Percentiles rank a stretch among this genome's conserved stretches.
These are phyloP conservation scores for Mycena filopes DNA, from an alignment of 768 basidiomycete species.

Conservation along the genomic window DNA sequence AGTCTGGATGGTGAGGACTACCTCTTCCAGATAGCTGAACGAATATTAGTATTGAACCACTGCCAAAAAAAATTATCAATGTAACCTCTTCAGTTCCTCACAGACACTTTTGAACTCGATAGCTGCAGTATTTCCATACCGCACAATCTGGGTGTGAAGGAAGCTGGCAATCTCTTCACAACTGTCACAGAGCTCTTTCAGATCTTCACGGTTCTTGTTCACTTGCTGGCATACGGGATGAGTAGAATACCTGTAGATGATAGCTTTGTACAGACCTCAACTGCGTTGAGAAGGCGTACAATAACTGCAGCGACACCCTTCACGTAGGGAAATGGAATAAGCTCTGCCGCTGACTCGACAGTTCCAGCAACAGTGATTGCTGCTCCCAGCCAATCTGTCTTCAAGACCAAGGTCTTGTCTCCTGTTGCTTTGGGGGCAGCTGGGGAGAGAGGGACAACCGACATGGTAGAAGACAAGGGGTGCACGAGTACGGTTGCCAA, in stretches of 20 bases:
- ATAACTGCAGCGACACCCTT: not conserved
- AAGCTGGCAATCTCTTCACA: not conserved
- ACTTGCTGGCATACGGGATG: not conserved
- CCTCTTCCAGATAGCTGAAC: not conserved
- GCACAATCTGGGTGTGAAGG: not conserved
- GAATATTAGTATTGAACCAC: not conserved
- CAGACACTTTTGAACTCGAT: not conserved
- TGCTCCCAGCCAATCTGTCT: no score
- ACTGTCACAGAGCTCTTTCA: slow-evolving; percentile 4
- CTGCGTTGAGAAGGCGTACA: not conserved
- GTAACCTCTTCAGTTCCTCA: not conserved
- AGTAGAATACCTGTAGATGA: not conserved
- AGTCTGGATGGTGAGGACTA: not conserved
- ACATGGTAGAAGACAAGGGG: no score
- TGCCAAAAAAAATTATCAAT: not conserved
- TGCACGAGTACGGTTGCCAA: no score
- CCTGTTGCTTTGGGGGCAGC: no score
- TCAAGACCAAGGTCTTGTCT: no score
- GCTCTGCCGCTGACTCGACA: not conserved
- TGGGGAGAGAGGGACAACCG: no score
- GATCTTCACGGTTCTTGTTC: slow-evolving; percentile 1
- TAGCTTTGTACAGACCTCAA: not conserved
- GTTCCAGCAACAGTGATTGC: not conserved
- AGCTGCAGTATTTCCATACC: not conserved
- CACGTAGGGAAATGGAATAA: slow-evolving; percentile 11